Percentiles rank a stretch among this genome's conserved stretches.
phyloP scores from a whole-genome alignment of 2,329 filamentous ascomycete genomes.

The Neofusicoccum umdonicola region DNA sequence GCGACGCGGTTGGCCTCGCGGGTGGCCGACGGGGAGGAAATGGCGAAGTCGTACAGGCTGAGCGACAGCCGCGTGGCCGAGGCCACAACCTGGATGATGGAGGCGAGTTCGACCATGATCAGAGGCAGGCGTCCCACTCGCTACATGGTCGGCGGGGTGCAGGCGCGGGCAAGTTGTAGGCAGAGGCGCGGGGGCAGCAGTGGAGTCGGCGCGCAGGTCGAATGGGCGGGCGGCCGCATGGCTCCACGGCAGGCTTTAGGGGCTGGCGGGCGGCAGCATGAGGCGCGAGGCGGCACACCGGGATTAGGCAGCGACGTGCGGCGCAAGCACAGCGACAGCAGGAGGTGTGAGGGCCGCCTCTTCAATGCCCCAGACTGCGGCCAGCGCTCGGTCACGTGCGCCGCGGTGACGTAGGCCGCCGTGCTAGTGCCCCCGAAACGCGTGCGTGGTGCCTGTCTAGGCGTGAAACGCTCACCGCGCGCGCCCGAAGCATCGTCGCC shows the following conservation, averaged over 20 bases:
- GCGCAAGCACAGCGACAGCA: background rate
- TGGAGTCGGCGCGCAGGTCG: background rate
- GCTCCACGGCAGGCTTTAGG: background rate
- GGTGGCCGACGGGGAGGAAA: constrained; percentile 25
- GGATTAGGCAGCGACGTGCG: constrained; percentile 1
- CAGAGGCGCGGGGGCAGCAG: background rate
- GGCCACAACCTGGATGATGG: constrained; percentile 34
- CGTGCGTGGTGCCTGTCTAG: background rate
- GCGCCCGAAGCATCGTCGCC: background rate
- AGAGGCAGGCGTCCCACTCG: background rate
- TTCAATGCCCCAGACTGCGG: background rate
- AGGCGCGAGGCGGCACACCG: background rate
- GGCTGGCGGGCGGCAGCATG: background rate
- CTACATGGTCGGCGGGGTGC: constrained; percentile 8
- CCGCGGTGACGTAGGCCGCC: background rate
- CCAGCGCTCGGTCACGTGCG: background rate
- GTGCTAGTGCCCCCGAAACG: background rate
- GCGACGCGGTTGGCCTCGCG: constrained; percentile 31
- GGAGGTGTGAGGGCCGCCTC: background rate
- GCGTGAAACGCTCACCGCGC: background rate
- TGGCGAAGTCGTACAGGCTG: constrained; percentile 32
- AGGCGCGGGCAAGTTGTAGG: background rate
- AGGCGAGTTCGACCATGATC: constrained; percentile 34
- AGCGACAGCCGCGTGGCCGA: constrained; percentile 34
- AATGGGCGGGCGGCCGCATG: background rate